Conservation (phyloP, 768 basidiomycete genomes). For the Auricularia heimuer region DNA sequence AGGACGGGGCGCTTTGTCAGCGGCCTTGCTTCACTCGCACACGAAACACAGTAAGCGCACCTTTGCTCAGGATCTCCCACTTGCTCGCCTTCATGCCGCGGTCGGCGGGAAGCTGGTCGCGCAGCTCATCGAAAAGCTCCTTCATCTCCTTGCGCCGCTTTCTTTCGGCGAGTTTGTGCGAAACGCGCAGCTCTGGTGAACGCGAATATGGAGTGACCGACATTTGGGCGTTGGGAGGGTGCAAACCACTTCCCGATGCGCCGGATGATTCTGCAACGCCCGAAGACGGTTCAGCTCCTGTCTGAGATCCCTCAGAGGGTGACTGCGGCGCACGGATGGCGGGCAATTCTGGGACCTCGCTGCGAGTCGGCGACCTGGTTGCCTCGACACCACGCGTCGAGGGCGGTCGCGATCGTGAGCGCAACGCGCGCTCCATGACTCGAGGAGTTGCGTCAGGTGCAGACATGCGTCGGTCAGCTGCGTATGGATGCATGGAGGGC, state of each 20-base stretch:
- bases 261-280: conserved; percentile 2
- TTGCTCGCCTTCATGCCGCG: conserved; percentile 95
- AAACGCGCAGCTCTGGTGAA: conserved; percentile 87
- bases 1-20: background rate
- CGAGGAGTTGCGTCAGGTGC: conserved; percentile 33
- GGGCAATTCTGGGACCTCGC: conserved; percentile 21
- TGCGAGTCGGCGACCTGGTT: conserved; percentile 26
- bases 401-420: conserved; percentile 62
- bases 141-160: conserved; percentile 99
- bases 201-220: conserved; percentile 76
- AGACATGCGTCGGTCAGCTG: conserved; percentile 64
- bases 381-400: conserved; percentile 26
- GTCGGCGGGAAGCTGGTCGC: conserved; percentile 86
- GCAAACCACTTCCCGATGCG: conserved; percentile 20
- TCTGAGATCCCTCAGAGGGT: background rate
- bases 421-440: conserved; percentile 37
- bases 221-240: conserved; percentile 23
- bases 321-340: conserved; percentile 25
- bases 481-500: conserved; percentile 1
- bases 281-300: conserved; percentile 1
- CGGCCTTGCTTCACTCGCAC: background rate
- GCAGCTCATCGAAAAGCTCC: conserved; percentile 91
- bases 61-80: conserved; percentile 98
- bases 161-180: conserved; percentile 94
- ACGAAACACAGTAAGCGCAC: conserved; percentile 30